These are phyloP conservation scores for Combretum micranthum DNA, from an alignment of 345 rosid genomes.

Conservation along the genomic window DNA sequence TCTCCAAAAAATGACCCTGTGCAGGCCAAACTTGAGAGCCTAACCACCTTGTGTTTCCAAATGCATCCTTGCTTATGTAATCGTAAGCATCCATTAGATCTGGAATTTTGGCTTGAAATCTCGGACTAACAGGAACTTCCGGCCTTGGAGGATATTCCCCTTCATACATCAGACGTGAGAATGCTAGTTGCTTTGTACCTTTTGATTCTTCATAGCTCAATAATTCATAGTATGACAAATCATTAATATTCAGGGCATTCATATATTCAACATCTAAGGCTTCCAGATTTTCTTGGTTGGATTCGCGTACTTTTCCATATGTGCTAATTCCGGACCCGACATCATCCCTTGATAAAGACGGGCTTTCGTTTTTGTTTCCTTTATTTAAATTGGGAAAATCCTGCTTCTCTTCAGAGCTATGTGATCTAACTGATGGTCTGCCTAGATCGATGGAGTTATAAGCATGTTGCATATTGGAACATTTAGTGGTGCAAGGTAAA, in stretches of 20 bases:
- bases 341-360: constrained; percentile 5
- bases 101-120: constrained; percentile 43
- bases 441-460: no score
- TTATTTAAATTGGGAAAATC: background rate
- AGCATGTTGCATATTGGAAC: no score
- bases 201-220: constrained; percentile 4
- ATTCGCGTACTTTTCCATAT: constrained; percentile 9
- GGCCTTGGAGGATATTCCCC: constrained; percentile 14
- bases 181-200: constrained; percentile 1
- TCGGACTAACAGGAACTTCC: constrained; percentile 33
- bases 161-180: constrained; percentile 3
- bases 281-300: constrained; percentile 7
- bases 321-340: constrained; percentile 1
- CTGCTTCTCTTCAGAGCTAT: constrained; percentile 7
- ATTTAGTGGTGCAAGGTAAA: no score
- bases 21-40: constrained; percentile 41
- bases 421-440: no score
- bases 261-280: constrained; percentile 6
- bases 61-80: constrained; percentile 27
- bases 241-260: constrained; percentile 8
- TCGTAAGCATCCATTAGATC: constrained; percentile 23
- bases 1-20: constrained; percentile 17
- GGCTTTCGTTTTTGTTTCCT: constrained; percentile 1
- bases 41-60: constrained; percentile 27
- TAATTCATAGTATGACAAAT: constrained; percentile 3